phyloP scores from a whole-genome alignment of 1,284 basidiomycete genomes.

The Testicularia cyperi region DNA sequence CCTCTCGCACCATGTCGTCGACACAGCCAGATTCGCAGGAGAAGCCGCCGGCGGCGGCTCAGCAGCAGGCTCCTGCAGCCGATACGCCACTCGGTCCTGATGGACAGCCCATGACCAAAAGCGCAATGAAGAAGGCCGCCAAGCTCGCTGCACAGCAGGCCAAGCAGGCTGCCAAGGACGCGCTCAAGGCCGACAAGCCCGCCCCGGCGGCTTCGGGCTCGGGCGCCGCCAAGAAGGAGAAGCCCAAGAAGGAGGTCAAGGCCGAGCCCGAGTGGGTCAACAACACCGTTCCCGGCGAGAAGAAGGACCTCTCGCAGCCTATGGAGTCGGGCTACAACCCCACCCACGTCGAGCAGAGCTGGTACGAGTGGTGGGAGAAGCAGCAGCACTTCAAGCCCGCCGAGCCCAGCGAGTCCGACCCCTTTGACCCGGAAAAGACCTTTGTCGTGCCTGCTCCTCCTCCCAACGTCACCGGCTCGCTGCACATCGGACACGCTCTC shows the following conservation, averaged over 20 bases:
- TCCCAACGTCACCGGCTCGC: conserved; percentile 95
- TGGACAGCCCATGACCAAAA: conserved; percentile 46
- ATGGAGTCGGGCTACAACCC: conserved; percentile 93
- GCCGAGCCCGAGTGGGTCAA: conserved; percentile 55
- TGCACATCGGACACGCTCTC: conserved; percentile 95
- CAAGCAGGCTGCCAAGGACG: conserved; percentile 51
- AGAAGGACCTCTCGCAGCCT: conserved; percentile 72
- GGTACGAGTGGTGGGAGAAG: conserved; percentile 98
- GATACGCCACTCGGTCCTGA: conserved; percentile 36
- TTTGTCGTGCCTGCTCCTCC: conserved; percentile 92
- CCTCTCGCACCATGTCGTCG: neutral
- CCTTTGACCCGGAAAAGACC: conserved; percentile 59
- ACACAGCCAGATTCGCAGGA: neutral
- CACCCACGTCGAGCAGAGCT: conserved; percentile 87
- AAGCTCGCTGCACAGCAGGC: conserved; percentile 55
- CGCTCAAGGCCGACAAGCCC: conserved; percentile 50
- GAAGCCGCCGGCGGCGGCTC: neutral
- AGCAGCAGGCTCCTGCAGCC: conserved; percentile 8
- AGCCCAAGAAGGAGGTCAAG: conserved; percentile 56
- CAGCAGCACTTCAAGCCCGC: conserved; percentile 84
- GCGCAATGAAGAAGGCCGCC: conserved; percentile 52
- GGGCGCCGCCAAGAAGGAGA: conserved; percentile 53
- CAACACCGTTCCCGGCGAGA: conserved; percentile 52
- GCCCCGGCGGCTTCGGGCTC: conserved; percentile 18
- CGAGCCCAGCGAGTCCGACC: conserved; percentile 55